These are phyloP conservation scores for Pleodorina starrii DNA, from an alignment of 139 green algal genomes.

Conservation along the genomic window DNA sequence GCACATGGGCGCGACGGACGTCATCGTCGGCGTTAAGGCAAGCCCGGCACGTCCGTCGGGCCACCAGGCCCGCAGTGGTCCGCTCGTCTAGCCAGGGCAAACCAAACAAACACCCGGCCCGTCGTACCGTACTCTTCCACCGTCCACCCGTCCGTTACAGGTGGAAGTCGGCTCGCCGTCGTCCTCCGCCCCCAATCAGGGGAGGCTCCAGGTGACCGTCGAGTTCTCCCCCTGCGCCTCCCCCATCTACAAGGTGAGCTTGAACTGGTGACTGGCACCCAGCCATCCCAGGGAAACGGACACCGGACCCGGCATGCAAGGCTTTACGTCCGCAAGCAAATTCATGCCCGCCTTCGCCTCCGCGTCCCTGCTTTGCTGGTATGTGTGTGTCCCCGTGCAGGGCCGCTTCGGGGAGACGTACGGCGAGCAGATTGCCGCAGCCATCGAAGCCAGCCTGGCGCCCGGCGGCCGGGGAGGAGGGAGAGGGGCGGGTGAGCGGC, in stretches of 20 bases:
- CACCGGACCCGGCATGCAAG: too few relatives aligned
- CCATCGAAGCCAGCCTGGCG: conserved; percentile 68
- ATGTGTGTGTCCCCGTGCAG: conserved; percentile 54
- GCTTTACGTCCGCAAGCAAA: too few relatives aligned
- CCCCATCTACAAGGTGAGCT: conserved; percentile 78
- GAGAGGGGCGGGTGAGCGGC: background rate
- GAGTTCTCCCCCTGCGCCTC: conserved; percentile 86
- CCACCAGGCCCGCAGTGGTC: too few relatives aligned
- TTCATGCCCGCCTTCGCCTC: too few relatives aligned
- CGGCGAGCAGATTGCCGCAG: conserved; percentile 64
- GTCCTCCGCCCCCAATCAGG: conserved; percentile 64
- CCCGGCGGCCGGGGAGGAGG: background rate
- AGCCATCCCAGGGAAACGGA: too few relatives aligned
- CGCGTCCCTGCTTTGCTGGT: too few relatives aligned
- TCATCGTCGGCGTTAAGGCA: conserved; percentile 89
- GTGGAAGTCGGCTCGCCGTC: conserved; percentile 70
- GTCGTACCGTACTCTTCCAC: too few relatives aligned
- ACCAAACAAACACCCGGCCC: too few relatives aligned
- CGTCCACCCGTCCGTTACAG: too few relatives aligned
- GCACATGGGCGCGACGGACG: conserved; percentile 82
- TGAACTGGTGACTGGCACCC: too few relatives aligned
- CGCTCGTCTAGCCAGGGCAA: too few relatives aligned
- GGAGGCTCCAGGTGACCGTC: conserved; percentile 75
- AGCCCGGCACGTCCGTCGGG: too few relatives aligned
- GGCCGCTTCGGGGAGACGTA: conserved; percentile 81